A percentile compares a stretch with the other conserved stretches of the same genome.
Evolutionary conservation across 2,329 filamentous ascomycete species (phyloP).

Genomic region (Neocatenulostroma microsporum): DNA sequence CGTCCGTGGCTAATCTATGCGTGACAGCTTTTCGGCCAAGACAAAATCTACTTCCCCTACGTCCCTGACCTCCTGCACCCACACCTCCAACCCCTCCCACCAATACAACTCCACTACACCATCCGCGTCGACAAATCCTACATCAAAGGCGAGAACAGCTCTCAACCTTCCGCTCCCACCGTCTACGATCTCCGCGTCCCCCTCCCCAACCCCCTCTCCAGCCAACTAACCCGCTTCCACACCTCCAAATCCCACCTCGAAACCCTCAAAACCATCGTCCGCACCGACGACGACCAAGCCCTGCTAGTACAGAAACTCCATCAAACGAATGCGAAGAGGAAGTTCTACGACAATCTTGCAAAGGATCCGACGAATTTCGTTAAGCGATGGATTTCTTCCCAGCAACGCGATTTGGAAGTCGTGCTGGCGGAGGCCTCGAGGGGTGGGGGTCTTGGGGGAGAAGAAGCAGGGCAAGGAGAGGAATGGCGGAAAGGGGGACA

Average conservation of each 20-base stretch:
- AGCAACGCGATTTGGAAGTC: slow-evolving; percentile 83
- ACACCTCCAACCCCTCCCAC: slow-evolving; percentile 71
- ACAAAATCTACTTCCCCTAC: slow-evolving; percentile 76
- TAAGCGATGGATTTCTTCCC: slow-evolving; percentile 78
- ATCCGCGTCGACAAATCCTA: slow-evolving; percentile 71
- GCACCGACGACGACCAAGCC: slow-evolving; percentile 77
- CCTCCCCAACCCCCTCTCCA: slow-evolving; percentile 72
- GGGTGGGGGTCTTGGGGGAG: slow-evolving; percentile 41
- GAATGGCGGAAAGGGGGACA: slow-evolving; percentile 62
- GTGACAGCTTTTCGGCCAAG: slow-evolving; percentile 58
- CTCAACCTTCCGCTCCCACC: slow-evolving; percentile 61
- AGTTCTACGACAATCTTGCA: slow-evolving; percentile 71
- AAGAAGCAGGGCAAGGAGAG: slow-evolving; percentile 49
- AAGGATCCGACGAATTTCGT: slow-evolving; percentile 80
- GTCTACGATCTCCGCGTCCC: slow-evolving; percentile 81
- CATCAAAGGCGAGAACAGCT: slow-evolving; percentile 50
- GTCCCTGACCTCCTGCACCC: slow-evolving; percentile 64
- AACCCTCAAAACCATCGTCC: slow-evolving; percentile 66
- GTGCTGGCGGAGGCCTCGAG: slow-evolving; percentile 73
- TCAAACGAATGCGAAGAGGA: slow-evolving; percentile 81
- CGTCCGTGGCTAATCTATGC: too few relatives aligned
- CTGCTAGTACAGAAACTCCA: slow-evolving; percentile 73
- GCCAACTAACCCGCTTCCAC: slow-evolving; percentile 48
- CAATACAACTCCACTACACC: slow-evolving; percentile 80
- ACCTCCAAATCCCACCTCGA: slow-evolving; percentile 43